Conservation (phyloP, 2,329 filamentous ascomycete genomes). For the Botryotinia calthae region DNA sequence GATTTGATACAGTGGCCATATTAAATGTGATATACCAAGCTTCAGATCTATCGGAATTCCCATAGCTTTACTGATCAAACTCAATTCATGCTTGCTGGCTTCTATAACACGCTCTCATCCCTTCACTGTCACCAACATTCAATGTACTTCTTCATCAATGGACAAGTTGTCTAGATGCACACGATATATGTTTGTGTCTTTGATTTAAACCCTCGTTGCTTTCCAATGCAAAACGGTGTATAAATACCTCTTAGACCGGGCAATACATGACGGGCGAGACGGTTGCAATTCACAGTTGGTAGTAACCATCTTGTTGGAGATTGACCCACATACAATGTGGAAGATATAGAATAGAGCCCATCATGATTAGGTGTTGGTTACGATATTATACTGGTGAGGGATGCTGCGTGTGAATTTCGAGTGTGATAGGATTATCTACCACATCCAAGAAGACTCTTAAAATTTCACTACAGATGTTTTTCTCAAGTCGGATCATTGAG, state of each 20-base stretch:
- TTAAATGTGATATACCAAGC: background rate
- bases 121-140: background rate
- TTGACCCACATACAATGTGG: too few relatives aligned
- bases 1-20: background rate
- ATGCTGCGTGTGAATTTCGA: background rate
- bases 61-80: background rate
- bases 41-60: background rate
- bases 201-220: background rate
- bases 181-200: too few relatives aligned
- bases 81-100: background rate
- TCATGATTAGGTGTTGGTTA: background rate
- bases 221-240: too few relatives aligned
- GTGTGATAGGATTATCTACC: background rate
- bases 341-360: background rate
- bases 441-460: fast-evolving
- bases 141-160: background rate
- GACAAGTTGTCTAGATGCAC: background rate
- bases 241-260: background rate
- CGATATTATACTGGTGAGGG: background rate
- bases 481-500: background rate
- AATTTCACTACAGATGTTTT: background rate
- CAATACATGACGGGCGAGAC: background rate
- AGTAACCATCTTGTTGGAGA: background rate
- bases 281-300: background rate
- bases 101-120: background rate